Conservation (phyloP, 2,329 filamentous ascomycete species). For the Aaosphaeria arxii region DNA sequence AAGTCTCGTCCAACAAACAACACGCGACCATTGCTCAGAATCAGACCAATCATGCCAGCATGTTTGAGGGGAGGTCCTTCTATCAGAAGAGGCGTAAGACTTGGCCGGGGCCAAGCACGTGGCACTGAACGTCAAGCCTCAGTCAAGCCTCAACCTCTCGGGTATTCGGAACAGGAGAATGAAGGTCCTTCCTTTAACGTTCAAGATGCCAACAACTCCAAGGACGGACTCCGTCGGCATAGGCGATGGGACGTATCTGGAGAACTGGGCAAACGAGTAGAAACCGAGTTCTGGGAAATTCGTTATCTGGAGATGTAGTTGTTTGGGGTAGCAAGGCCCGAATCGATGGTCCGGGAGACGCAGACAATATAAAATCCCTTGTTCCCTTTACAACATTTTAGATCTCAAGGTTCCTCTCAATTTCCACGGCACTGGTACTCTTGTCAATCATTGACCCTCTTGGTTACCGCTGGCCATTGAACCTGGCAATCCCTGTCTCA, state of each 20-base stretch:
- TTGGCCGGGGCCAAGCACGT: not conserved
- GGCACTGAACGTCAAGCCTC: not conserved
- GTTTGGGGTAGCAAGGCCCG: too few relatives aligned
- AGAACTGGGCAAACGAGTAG: too few relatives aligned
- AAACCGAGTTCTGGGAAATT: too few relatives aligned
- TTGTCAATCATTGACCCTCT: too few relatives aligned
- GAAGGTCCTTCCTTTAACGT: not conserved
- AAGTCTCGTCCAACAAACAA: not conserved
- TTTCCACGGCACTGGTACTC: too few relatives aligned
- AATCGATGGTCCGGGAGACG: too few relatives aligned
- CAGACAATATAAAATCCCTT: too few relatives aligned
- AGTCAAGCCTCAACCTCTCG: not conserved
- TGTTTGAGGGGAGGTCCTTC: not conserved
- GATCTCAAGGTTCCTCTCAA: too few relatives aligned
- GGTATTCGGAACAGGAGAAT: not conserved
- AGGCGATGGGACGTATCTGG: not conserved
- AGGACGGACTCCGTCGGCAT: not conserved
- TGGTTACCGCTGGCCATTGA: too few relatives aligned
- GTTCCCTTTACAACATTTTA: too few relatives aligned
- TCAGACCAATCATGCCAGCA: not conserved
- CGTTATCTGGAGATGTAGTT: too few relatives aligned
- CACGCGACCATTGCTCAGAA: not conserved
- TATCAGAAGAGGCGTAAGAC: not conserved
- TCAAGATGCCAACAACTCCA: constrained; percentile 1
- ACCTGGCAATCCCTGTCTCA: too few relatives aligned